Base-by-base conservation (phyloP, 2,329 filamentous ascomycete genomes). In the Penicillium sp. region DNA sequence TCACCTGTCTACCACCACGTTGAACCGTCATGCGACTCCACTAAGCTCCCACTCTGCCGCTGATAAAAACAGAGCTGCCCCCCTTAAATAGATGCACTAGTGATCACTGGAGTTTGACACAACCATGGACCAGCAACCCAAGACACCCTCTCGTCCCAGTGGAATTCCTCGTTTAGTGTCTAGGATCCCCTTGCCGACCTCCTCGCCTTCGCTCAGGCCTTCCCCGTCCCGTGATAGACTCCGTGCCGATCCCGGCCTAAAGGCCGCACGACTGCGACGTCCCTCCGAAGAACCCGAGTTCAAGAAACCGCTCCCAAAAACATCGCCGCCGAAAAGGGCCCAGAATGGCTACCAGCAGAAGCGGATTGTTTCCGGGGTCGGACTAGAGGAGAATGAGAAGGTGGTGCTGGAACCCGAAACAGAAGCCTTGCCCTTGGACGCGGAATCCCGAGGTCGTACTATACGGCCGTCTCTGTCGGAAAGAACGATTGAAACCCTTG, bases 401-500 rank as follows among this genome's bases (percentile, higher is more conserved):
- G 55, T 60, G 38, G 31, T 54, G 52, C 62, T 64, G 46, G 21
- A 56, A 35, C 60, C 54, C 38, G 68, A 63, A 66, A 70, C 61
- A 35, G 65, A 69, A 31, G 59, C 60, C 26, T 61, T 62, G 9
- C 52, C 56, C 19, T 61, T 71, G 11, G 69, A 70, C 41, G 55
- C 52, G 55, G 66, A 73, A 47, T 60, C 54, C 47, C 66, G 73
- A 44, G 73, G 70, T 41, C 70, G 70, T 54, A 26, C 26, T 26
- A 61, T 66, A 19, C 71, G 71, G 5, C 71, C 76, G 17, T 78
- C 77, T 6, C 64, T 97, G 4, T 88, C 90, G 0, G 93, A 97
- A 69, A 84, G 94, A 61, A 96, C 93, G 0, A 89, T 96, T 47
- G 92, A 96, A 74, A 96, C 92, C 0, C 80, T 97, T 6, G 85